Conservation (phyloP, 1,284 basidiomycete species). For the Microbotryum lychnidis-dioicae region DNA sequence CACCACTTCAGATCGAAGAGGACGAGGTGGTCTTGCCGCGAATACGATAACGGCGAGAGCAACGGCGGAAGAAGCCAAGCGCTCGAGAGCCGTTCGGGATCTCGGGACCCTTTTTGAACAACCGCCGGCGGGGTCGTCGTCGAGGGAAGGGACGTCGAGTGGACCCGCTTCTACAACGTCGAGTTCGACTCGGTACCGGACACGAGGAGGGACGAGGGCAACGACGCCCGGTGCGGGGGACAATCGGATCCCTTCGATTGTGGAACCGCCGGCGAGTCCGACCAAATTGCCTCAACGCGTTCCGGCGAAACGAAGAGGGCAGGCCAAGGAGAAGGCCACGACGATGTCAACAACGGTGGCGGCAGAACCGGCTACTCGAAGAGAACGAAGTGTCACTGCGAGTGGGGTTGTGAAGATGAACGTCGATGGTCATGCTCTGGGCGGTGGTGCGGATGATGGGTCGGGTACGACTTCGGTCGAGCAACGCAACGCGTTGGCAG, state of each 20-base stretch:
- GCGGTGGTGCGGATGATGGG: background rate
- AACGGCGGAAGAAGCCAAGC: background rate
- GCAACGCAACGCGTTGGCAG: background rate
- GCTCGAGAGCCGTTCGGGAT: conserved; percentile 20
- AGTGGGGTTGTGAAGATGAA: background rate
- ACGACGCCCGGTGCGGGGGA: background rate
- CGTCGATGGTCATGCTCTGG: background rate
- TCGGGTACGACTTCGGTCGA: background rate
- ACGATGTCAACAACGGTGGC: background rate
- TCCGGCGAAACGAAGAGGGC: conserved; percentile 16
- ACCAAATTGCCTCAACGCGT: conserved; percentile 21
- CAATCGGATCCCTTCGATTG: background rate
- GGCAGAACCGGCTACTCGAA: background rate
- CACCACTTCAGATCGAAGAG: background rate
- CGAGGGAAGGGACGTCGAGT: conserved; percentile 2
- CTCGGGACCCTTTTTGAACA: conserved; percentile 24
- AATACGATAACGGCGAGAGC: background rate
- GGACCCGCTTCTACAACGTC: background rate
- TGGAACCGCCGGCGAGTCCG: conserved; percentile 12
- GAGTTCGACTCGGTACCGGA: background rate
- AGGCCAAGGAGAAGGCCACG: background rate
- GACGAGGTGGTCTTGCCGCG: background rate
- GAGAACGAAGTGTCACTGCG: background rate
- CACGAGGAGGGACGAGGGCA: background rate
- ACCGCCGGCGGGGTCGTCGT: background rate